Base-by-base conservation (phyloP, 2,329 filamentous ascomycete species). In the Bipolaris cookei region DNA sequence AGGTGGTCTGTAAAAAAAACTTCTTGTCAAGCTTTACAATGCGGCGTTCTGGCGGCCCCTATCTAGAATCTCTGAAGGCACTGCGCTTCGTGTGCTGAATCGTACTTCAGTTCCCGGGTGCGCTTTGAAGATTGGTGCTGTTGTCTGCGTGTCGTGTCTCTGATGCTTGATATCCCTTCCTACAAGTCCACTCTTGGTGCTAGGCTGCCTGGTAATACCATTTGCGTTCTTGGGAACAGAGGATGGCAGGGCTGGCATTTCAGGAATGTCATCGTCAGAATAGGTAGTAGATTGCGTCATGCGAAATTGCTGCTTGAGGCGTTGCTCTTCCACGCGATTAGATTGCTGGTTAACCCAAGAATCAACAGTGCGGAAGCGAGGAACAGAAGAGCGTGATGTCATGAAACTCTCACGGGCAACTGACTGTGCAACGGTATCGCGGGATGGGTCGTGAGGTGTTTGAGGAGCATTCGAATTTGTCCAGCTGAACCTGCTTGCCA, bases 291-390 rank as follows among this genome's bases (percentile, higher is more conserved):
- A 67, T 21, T 66, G 65, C 3, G 71, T 75, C 51, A 71, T 65
- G 35, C 73, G 71, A 50, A 71, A 71, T 39, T 75, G 70, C 18
- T 76, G 69, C 37, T 68, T 72, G 16, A 77, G 63, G 48, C 71
- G 70, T 54, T 72, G 69, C 44, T 71, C 72, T 54, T 77, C 75
- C 16, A 78, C 61, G 6, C 73, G 73, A 46, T 69, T 73, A 1
- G 76, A 67, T 53, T 78, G 76, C 42, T 77, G 70, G 51, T 75
- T 73, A 11, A 78, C 76, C 76, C 76, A 78, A 1, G 69, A 74
- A 61, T 78, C 73, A 35, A 78, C 68, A 21, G 76, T 78, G 48
- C 76, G 74, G 67, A 77, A 78, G 28, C 76, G 74, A 1, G 75
- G 69, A 6, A 76, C 68, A 0, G 72, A 76, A 6, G 74, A 75